Percentiles rank a stretch among this genome's conserved stretches.
phyloP scores from a whole-genome alignment of 1,284 basidiomycete genomes.

The Macrocystidia cucumis region DNA sequence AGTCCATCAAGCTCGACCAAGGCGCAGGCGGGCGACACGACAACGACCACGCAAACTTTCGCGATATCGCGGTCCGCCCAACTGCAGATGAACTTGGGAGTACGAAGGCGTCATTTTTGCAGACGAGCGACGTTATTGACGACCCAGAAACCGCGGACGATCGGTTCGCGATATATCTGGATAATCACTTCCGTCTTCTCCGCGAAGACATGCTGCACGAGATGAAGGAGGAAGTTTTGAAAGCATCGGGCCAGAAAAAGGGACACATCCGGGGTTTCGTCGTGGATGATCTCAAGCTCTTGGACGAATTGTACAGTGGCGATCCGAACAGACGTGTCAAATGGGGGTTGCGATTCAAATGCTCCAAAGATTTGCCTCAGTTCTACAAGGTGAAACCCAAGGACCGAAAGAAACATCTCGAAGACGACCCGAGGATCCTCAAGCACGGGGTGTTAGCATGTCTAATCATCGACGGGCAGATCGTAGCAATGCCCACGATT shows the following conservation, averaged over 20 bases:
- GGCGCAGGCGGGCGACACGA: conserved; percentile 57
- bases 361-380: conserved; percentile 31
- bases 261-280: conserved; percentile 33
- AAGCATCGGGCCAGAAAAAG: conserved; percentile 35
- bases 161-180: conserved; percentile 40
- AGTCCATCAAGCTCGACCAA: conserved; percentile 13
- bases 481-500: conserved; percentile 45
- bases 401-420: conserved; percentile 27
- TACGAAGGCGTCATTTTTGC: conserved; percentile 36
- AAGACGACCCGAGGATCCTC: conserved; percentile 34
- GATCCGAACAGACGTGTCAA: conserved; percentile 23
- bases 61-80: conserved; percentile 49
- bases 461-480: conserved; percentile 36
- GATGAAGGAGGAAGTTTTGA: conserved; percentile 50
- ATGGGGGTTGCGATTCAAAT: conserved; percentile 40
- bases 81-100: conserved; percentile 48
- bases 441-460: conserved; percentile 45
- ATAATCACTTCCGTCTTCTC: conserved; percentile 58
- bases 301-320: conserved; percentile 29
- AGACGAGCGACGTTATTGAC: conserved; percentile 32
- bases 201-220: conserved; percentile 63
- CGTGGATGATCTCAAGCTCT: conserved; percentile 30
- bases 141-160: conserved; percentile 27
- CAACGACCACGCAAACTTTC: conserved; percentile 54
- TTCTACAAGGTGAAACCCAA: conserved; percentile 26